Evolutionary conservation across 2,329 filamentous ascomycete genomes (phyloP).

Genomic region (Calonectria naviculata): DNA sequence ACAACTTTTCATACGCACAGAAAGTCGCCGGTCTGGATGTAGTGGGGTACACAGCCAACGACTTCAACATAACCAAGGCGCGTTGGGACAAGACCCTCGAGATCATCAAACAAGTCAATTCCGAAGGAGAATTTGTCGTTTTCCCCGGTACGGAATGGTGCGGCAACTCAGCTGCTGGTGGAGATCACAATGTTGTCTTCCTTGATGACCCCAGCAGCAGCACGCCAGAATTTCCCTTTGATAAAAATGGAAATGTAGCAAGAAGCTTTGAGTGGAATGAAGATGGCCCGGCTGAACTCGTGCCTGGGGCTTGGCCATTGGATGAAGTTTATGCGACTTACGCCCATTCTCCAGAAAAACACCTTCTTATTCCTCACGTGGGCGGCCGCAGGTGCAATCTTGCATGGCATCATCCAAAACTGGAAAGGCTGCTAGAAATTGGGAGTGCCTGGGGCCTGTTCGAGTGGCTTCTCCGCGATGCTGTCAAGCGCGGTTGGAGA

Average conservation of each 20-base stretch:
- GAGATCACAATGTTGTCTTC: constrained; percentile 46
- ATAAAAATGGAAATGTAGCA: constrained; percentile 46
- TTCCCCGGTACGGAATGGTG: constrained; percentile 50
- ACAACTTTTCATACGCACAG: constrained; percentile 51
- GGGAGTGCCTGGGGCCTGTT: constrained; percentile 49
- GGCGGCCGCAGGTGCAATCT: constrained; percentile 48
- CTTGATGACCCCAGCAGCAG: constrained; percentile 40
- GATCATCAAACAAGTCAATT: constrained; percentile 38
- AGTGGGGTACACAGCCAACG: constrained; percentile 51
- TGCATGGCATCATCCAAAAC: constrained; percentile 48
- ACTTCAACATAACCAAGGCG: constrained; percentile 49
- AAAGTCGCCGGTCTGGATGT: constrained; percentile 49
- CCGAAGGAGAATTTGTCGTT: constrained; percentile 39
- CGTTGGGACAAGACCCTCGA: constrained; percentile 45
- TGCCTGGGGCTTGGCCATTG: constrained; percentile 48
- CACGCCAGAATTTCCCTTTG: constrained; percentile 43
- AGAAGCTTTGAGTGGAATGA: constrained; percentile 51
- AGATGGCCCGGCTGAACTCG: constrained; percentile 28
- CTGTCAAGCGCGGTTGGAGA: constrained; percentile 45
- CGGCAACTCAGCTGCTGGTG: constrained; percentile 48
- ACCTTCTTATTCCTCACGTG: constrained; percentile 50
- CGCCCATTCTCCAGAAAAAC: constrained; percentile 42
- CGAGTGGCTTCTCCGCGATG: constrained; percentile 48
- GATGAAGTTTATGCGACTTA: constrained; percentile 52
- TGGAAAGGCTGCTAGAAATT: constrained; percentile 49